phyloP scores from a whole-genome alignment of 768 basidiomycete genomes.

The Lepiota brunneoincarnata region DNA sequence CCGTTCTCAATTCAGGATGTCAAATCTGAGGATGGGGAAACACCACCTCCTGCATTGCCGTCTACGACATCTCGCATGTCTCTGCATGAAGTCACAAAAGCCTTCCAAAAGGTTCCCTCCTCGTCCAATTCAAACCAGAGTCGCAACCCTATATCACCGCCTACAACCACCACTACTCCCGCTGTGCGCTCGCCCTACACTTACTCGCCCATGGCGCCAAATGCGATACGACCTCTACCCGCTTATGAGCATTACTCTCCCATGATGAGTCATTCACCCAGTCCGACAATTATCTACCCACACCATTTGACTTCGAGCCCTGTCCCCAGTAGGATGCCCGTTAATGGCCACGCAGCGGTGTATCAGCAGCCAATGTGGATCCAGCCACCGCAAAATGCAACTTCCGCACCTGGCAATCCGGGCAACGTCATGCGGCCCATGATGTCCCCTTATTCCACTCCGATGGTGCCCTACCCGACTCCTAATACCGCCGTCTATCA shows the following conservation, averaged over 20 bases:
- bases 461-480: conserved; percentile 64
- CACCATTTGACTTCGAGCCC: conserved; percentile 60
- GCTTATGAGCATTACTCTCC: conserved; percentile 56
- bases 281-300: conserved; percentile 64
- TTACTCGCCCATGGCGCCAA: conserved; percentile 44
- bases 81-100: conserved; percentile 76
- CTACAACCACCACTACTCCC: conserved; percentile 37
- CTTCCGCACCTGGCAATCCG: conserved; percentile 43
- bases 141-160: conserved; percentile 51
- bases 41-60: conserved; percentile 62
- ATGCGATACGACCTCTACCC: conserved; percentile 56
- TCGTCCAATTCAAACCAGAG: conserved; percentile 44
- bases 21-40: conserved; percentile 83
- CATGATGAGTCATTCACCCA: conserved; percentile 72
- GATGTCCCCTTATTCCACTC: conserved; percentile 61
- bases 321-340: conserved; percentile 55
- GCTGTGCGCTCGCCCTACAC: conserved; percentile 24
- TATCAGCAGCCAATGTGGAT: conserved; percentile 71
- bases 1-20: conserved; percentile 84
- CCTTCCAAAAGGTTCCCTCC: conserved; percentile 82
- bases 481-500: conserved; percentile 36
- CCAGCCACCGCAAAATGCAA: conserved; percentile 33
- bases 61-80: conserved; percentile 73
- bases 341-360: conserved; percentile 59
- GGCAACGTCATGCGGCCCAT: conserved; percentile 54